Percentiles rank a stretch among this genome's conserved stretches.
Conservation (phyloP, 2,329 filamentous ascomycete genomes). For the Nothophoma quercina region DNA sequence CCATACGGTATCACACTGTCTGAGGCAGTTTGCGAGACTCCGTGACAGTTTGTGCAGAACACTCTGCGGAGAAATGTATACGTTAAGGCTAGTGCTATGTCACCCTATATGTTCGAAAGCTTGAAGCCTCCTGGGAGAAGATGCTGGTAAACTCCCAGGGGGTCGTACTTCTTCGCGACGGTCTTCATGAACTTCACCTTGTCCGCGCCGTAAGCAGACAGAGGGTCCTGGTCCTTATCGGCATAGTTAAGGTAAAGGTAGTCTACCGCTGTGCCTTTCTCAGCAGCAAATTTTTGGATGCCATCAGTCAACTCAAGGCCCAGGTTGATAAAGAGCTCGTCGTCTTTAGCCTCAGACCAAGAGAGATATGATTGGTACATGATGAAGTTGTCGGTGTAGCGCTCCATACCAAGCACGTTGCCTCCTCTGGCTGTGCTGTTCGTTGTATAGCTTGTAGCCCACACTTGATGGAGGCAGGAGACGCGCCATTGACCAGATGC, state of each 20-base stretch:
- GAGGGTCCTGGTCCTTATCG: slow-evolving; percentile 16
- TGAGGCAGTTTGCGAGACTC: too few relatives aligned
- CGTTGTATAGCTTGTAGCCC: slow-evolving; percentile 15
- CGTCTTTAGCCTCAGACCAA: slow-evolving; percentile 22
- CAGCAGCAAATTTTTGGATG: slow-evolving; percentile 8
- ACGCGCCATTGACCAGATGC: slow-evolving; percentile 31
- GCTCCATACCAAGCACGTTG: slow-evolving; percentile 49
- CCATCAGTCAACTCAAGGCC: slow-evolving; percentile 17
- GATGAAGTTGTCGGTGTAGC: slow-evolving; percentile 17
- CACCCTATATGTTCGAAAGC: too few relatives aligned
- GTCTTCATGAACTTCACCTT: slow-evolving; percentile 7
- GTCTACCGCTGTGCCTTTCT: slow-evolving; percentile 5
- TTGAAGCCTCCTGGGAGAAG: slow-evolving; percentile 45
- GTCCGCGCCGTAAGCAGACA: slow-evolving; percentile 11
- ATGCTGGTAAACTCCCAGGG: slow-evolving; percentile 41
- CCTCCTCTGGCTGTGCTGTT: slow-evolving; percentile 42
- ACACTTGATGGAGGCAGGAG: slow-evolving; percentile 20
- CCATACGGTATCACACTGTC: too few relatives aligned
- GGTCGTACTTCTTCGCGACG: slow-evolving; percentile 41
- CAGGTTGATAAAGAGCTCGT: slow-evolving; percentile 11
- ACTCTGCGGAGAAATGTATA: too few relatives aligned
- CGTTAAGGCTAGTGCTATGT: too few relatives aligned
- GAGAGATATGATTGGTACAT: slow-evolving; percentile 25
- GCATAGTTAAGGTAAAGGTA: slow-evolving; percentile 42
- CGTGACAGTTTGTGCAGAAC: too few relatives aligned